These are phyloP conservation scores for Malus hybrid DNA, from an alignment of 331 rosid genomes.

Conservation along the genomic window DNA sequence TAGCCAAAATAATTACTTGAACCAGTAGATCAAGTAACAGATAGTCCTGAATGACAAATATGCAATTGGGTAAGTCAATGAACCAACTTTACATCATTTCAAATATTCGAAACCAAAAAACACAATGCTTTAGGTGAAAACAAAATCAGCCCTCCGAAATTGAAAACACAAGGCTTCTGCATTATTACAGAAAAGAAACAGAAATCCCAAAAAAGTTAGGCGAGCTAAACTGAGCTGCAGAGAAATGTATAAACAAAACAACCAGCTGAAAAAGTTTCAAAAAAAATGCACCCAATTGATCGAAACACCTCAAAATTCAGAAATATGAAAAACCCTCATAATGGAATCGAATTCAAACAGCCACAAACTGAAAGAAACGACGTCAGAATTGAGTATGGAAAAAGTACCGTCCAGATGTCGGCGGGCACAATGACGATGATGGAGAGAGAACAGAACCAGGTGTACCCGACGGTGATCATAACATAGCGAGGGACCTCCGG, in stretches of 20 bases:
- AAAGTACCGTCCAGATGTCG: constrained; percentile 81
- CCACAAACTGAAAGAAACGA: neutral
- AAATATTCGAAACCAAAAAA: too few species aligned
- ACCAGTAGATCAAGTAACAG: neutral
- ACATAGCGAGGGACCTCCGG: constrained; percentile 87
- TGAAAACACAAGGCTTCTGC: neutral
- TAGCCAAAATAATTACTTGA: neutral
- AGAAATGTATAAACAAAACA: neutral
- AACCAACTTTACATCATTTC: too few species aligned
- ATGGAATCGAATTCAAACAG: neutral
- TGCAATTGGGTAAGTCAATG: neutral
- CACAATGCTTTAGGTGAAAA: neutral
- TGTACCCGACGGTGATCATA: constrained; percentile 77
- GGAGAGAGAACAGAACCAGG: constrained; percentile 94
- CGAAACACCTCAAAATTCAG: neutral
- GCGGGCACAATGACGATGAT: constrained; percentile 94
- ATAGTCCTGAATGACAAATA: neutral
- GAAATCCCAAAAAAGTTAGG: neutral
- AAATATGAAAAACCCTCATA: neutral
- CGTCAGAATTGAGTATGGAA: neutral
- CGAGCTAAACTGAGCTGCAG: neutral
- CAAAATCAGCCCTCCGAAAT: neutral
- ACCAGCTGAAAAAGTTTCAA: neutral
- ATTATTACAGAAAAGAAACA: neutral
- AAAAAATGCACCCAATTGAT: neutral